Evolutionary conservation across 352 stramenopile genomes (phyloP).

Genomic region (Elongisporangium senticosum): DNA sequence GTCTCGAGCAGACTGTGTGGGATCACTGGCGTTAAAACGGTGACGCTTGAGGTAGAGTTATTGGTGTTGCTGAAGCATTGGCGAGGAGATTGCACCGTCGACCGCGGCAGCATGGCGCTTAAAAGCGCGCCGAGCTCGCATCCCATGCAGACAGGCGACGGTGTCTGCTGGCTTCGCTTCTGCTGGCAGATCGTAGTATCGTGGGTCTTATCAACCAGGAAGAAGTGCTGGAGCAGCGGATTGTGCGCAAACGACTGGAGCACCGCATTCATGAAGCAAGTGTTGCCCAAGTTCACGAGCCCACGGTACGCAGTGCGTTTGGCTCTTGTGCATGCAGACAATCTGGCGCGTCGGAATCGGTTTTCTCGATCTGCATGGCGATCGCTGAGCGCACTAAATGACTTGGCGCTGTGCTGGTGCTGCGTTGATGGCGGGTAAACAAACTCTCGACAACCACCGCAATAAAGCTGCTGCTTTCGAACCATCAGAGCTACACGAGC

Average conservation of each 20-base stretch:
- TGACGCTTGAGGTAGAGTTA: constrained; percentile 11
- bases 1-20: constrained; percentile 57
- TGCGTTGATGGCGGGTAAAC: constrained; percentile 40
- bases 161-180: constrained; percentile 26
- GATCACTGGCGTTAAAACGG: constrained; percentile 36
- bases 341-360: neutral
- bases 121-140: constrained; percentile 48
- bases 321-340: neutral
- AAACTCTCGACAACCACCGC: constrained; percentile 50
- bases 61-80: neutral
- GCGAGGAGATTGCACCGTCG: neutral
- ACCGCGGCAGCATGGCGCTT: neutral
- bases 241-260: constrained; percentile 71
- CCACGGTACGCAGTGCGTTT: constrained; percentile 24
- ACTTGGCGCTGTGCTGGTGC: constrained; percentile 17
- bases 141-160: constrained; percentile 38
- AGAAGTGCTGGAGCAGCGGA: constrained; percentile 63
- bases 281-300: constrained; percentile 83
- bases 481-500: constrained; percentile 29
- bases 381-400: constrained; percentile 4
- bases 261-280: constrained; percentile 82
- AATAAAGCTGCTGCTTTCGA: constrained; percentile 49
- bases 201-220: constrained; percentile 55
- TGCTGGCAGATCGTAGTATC: constrained; percentile 63
- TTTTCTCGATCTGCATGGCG: constrained; percentile 1